A percentile compares a stretch with the other conserved stretches of the same genome.
phyloP scores from a whole-genome alignment of 352 stramenopile genomes.

The Phytophthora pluvialis region DNA sequence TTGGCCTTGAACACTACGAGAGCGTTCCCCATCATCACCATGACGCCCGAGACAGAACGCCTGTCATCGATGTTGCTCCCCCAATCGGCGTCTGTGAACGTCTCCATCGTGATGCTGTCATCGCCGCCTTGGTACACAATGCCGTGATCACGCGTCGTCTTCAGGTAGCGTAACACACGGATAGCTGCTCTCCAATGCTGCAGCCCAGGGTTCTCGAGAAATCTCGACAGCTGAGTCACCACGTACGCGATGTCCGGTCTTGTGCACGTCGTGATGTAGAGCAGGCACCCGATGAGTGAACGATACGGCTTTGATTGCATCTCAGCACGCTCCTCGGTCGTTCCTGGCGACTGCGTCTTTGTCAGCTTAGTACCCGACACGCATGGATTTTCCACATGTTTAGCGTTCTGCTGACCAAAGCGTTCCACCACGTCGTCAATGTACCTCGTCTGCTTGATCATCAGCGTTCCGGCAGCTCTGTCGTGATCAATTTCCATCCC shows the following conservation, averaged over 20 bases:
- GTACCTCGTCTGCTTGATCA: conserved; percentile 31
- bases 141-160: neutral
- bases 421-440: conserved; percentile 20
- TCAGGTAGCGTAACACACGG: conserved; percentile 13
- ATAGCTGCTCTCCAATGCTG: conserved; percentile 11
- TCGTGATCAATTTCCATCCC: conserved; percentile 35
- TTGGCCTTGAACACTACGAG: conserved; percentile 19
- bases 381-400: conserved; percentile 12
- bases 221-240: conserved; percentile 12
- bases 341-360: conserved; percentile 9
- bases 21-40: conserved; percentile 19
- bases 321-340: conserved; percentile 1
- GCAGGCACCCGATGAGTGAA: conserved; percentile 11
- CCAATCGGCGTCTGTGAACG: conserved; percentile 23
- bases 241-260: conserved; percentile 12
- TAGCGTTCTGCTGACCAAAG: conserved; percentile 24
- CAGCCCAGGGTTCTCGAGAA: conserved; percentile 6
- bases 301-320: conserved; percentile 17
- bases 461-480: neutral
- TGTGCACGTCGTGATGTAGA: conserved; percentile 21
- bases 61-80: conserved; percentile 20
- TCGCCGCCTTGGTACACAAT: conserved; percentile 6
- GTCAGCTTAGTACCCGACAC: conserved; percentile 1
- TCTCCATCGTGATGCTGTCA: neutral
- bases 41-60: conserved; percentile 15